Conservation (phyloP, 192 early-diverging fungal species). For the Coemansia sp. region DNA sequence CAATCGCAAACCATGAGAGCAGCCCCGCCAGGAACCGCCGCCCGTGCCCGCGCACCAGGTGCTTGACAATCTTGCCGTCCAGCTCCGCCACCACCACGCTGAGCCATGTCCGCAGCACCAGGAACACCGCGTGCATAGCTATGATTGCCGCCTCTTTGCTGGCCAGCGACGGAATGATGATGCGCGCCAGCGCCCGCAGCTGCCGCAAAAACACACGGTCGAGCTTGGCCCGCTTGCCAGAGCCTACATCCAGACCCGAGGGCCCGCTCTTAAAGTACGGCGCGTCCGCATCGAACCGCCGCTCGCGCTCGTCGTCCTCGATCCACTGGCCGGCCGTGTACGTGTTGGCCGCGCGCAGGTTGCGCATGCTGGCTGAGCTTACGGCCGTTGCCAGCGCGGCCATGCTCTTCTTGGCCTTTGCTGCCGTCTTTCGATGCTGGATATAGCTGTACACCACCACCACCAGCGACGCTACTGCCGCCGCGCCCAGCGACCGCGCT, state of each 20-base stretch:
- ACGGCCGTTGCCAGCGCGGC: conserved; percentile 15
- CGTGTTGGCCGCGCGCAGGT: conserved; percentile 25
- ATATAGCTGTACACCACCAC: conserved; percentile 48
- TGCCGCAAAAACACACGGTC: conserved; percentile 53
- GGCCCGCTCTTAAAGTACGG: conserved; percentile 15
- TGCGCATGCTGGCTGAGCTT: conserved; percentile 45
- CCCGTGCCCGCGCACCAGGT: conserved; percentile 84
- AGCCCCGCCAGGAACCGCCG: conserved; percentile 74
- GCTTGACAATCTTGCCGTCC: conserved; percentile 92
- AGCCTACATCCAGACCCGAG: background rate
- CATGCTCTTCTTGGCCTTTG: conserved; percentile 48
- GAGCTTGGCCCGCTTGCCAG: conserved; percentile 16
- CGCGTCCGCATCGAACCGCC: conserved; percentile 43
- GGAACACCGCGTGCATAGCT: conserved; percentile 77
- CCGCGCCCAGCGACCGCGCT: conserved; percentile 29
- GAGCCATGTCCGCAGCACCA: conserved; percentile 88
- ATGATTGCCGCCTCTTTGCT: conserved; percentile 82
- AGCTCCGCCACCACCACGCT: conserved; percentile 88
- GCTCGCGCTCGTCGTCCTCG: conserved; percentile 45
- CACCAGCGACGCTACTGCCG: conserved; percentile 30
- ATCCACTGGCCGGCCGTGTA: conserved; percentile 40
- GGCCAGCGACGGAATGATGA: conserved; percentile 76
- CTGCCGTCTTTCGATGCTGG: conserved; percentile 39
- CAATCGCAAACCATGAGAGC: conserved; percentile 89
- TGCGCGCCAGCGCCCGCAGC: conserved; percentile 70